phyloP scores from a whole-genome alignment of 805 yeast species.

The Isabelozyma gotoi region DNA sequence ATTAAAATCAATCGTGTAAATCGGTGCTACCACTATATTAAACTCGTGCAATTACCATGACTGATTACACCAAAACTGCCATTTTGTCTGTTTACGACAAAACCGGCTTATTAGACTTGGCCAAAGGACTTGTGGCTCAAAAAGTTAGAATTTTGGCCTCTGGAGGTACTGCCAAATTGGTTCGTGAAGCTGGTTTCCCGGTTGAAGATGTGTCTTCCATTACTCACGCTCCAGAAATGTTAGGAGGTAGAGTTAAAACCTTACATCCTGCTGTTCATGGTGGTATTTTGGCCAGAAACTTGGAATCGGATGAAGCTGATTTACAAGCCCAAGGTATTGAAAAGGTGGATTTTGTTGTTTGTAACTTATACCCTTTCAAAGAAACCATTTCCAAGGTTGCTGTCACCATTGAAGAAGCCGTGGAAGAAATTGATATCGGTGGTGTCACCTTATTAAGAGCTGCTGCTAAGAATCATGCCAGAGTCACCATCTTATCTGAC shows the following conservation, averaged over 20 bases:
- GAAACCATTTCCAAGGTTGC: conserved; percentile 94
- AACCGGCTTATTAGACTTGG: conserved; percentile 93
- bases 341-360: conserved; percentile 94
- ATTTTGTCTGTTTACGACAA: conserved; percentile 96
- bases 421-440: conserved; percentile 97
- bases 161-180: conserved; percentile 94
- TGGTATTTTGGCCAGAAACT: conserved; percentile 91
- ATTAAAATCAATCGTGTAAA: background rate
- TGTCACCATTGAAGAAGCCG: conserved; percentile 95
- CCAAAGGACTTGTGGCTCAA: conserved; percentile 88
- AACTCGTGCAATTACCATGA: conserved; percentile 13
- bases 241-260: conserved; percentile 98
- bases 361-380: conserved; percentile 97
- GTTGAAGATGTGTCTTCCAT: conserved; percentile 94
- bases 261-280: conserved; percentile 99
- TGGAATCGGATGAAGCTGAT: conserved; percentile 88
- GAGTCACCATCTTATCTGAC: conserved; percentile 94
- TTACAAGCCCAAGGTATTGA: conserved; percentile 86
- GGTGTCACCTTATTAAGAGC: conserved; percentile 96
- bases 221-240: conserved; percentile 98
- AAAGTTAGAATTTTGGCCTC: conserved; percentile 92
- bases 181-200: conserved; percentile 97
- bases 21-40: background rate
- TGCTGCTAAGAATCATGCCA: conserved; percentile 96
- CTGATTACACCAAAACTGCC: conserved; percentile 70